Conservation (phyloP, 495 filamentous ascomycete genomes). For the Aspergillus incahuasiensis region DNA sequence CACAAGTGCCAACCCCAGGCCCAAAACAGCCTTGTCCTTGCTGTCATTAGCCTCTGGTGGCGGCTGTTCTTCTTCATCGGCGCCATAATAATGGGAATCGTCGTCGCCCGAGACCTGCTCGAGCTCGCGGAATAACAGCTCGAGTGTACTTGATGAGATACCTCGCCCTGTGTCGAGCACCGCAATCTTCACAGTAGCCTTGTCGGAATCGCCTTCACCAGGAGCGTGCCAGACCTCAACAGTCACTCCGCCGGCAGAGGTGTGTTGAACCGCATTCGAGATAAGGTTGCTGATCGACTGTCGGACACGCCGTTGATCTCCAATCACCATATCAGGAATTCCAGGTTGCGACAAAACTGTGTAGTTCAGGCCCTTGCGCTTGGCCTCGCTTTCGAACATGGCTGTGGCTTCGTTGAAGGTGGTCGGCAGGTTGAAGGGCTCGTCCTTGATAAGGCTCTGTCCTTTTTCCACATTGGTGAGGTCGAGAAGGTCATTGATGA, state of each 20-base stretch:
- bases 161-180: slow-evolving; percentile 78
- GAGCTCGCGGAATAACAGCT: slow-evolving; percentile 76
- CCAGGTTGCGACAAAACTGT: slow-evolving; percentile 63
- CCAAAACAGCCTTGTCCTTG: slow-evolving; percentile 49
- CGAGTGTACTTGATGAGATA: slow-evolving; percentile 67
- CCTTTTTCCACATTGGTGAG: slow-evolving; percentile 88
- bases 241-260: slow-evolving; percentile 60
- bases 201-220: slow-evolving; percentile 30
- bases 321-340: slow-evolving; percentile 64
- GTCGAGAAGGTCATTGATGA: slow-evolving; percentile 93
- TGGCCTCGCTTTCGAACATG: slow-evolving; percentile 67
- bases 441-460: slow-evolving; percentile 72
- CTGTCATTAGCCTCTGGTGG: neutral
- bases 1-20: slow-evolving; percentile 81
- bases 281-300: slow-evolving; percentile 79
- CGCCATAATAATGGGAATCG: slow-evolving; percentile 22
- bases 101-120: slow-evolving; percentile 74
- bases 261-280: slow-evolving; percentile 84
- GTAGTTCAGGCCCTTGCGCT: slow-evolving; percentile 68
- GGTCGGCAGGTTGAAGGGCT: slow-evolving; percentile 66
- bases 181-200: slow-evolving; percentile 63
- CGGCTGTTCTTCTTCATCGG: slow-evolving; percentile 5
- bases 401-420: slow-evolving; percentile 75
- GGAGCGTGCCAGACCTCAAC: slow-evolving; percentile 60
- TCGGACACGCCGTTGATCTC: slow-evolving; percentile 73